Conservation (phyloP, 495 filamentous ascomycete genomes). For the Letharia lupina region DNA sequence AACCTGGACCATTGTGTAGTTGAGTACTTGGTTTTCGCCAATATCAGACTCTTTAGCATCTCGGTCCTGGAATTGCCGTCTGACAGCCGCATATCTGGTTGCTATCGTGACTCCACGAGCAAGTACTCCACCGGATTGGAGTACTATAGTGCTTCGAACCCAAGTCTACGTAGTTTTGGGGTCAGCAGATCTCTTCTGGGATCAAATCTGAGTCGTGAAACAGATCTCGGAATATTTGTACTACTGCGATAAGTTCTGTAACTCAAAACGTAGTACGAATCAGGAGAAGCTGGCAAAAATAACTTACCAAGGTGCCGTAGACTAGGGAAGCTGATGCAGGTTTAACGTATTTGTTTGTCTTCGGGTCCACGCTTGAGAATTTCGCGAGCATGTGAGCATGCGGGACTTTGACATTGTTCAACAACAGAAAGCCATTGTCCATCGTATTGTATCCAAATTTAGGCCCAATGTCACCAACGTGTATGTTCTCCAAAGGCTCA, state of each 20-base stretch:
- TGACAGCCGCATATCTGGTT: constrained; percentile 57
- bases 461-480: constrained; percentile 66
- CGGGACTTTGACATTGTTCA: constrained; percentile 62
- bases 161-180: constrained; percentile 35
- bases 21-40: constrained; percentile 61
- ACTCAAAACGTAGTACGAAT: too few relatives aligned
- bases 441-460: constrained; percentile 67
- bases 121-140: constrained; percentile 55
- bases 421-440: constrained; percentile 68
- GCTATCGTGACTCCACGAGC: constrained; percentile 70
- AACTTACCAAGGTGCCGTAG: constrained; percentile 52
- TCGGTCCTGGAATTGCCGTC: constrained; percentile 63
- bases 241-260: background rate
- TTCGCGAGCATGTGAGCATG: constrained; percentile 61
- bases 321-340: constrained; percentile 56
- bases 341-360: constrained; percentile 53
- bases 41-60: constrained; percentile 44
- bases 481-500: constrained; percentile 58
- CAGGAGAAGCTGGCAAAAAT: too few relatives aligned
- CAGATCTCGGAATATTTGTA: background rate
- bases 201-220: background rate
- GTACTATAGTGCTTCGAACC: constrained; percentile 63
- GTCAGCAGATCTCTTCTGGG: background rate
- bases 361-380: constrained; percentile 53
- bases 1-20: constrained; percentile 71